Conservation (phyloP, 2,329 filamentous ascomycete genomes). For the Paraphaeosphaeria minitans region DNA sequence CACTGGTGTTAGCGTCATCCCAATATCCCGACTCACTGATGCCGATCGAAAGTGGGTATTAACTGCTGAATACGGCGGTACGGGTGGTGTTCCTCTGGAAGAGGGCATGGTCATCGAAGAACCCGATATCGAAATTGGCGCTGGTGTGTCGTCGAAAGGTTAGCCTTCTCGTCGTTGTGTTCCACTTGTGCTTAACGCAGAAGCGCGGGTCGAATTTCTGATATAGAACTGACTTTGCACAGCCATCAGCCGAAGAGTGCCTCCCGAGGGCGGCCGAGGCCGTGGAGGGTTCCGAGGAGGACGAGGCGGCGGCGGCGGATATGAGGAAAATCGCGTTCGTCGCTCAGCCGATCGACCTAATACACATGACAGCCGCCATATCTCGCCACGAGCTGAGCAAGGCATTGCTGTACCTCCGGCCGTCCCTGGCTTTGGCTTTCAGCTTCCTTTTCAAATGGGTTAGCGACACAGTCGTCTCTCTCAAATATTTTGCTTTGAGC, state of each 20-base stretch:
- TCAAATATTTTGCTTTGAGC: neutral
- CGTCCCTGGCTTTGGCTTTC: conserved; percentile 62
- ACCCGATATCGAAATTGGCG: conserved; percentile 97
- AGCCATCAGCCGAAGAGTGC: conserved; percentile 46
- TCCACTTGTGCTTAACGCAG: neutral
- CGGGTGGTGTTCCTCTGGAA: conserved; percentile 80
- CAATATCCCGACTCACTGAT: conserved; percentile 89
- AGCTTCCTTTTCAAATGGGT: conserved; percentile 21
- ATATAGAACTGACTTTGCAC: conserved; percentile 17
- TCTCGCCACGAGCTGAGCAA: conserved; percentile 40
- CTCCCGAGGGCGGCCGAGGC: conserved; percentile 35
- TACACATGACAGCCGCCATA: conserved; percentile 38
- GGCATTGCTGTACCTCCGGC: conserved; percentile 59
- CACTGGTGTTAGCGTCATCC: conserved; percentile 90
- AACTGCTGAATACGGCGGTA: conserved; percentile 90
- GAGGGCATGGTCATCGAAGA: conserved; percentile 90
- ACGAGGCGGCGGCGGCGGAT: conserved; percentile 23
- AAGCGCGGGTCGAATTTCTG: neutral
- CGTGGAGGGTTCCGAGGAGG: conserved; percentile 21
- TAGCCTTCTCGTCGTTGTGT: conserved; percentile 10
- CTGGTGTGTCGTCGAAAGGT: conserved; percentile 93
- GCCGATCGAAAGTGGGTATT: conserved; percentile 98
- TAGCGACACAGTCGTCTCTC: neutral
- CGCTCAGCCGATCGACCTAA: conserved; percentile 32
- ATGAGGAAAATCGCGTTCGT: conserved; percentile 28